Evolutionary conservation across 208 protist species (phyloP).

Genomic region (Leishmania aethiopica): DNA sequence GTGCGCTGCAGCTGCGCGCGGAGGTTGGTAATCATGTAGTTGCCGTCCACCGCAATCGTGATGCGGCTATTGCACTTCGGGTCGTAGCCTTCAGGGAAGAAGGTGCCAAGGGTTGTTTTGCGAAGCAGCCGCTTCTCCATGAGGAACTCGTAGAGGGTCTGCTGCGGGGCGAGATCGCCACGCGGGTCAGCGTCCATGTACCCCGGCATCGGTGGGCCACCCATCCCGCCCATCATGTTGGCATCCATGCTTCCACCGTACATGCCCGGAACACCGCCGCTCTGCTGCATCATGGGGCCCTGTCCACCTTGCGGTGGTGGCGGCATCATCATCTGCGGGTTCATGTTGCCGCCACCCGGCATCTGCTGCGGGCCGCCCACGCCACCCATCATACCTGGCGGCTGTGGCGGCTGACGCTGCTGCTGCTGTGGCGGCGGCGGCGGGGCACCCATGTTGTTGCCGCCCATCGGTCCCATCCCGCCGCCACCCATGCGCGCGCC

Average conservation of each 20-base stretch:
- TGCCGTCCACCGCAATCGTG: slow-evolving; percentile 81
- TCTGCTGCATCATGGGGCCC: slow-evolving; percentile 24
- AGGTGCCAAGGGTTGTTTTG: slow-evolving; percentile 44
- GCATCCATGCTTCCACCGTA: slow-evolving; percentile 25
- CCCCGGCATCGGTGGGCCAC: slow-evolving; percentile 35
- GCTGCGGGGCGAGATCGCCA: slow-evolving; percentile 27
- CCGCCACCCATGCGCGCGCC: slow-evolving; percentile 13
- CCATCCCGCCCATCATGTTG: slow-evolving; percentile 40
- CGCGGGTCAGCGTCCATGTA: slow-evolving; percentile 23
- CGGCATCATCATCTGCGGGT: slow-evolving; percentile 23
- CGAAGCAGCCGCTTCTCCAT: slow-evolving; percentile 57
- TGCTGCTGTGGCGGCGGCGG: slow-evolving; percentile 27
- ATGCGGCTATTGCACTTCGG: slow-evolving; percentile 38
- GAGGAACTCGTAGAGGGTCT: slow-evolving; percentile 65
- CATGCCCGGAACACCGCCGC: slow-evolving; percentile 21
- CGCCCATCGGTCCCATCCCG: slow-evolving; percentile 17
- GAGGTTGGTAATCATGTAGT: slow-evolving; percentile 76
- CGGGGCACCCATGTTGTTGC: slow-evolving; percentile 26
- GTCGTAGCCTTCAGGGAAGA: slow-evolving; percentile 58
- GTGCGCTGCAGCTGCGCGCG: slow-evolving; percentile 52
- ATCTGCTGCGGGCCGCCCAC: slow-evolving; percentile 9
- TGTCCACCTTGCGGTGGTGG: slow-evolving; percentile 14
- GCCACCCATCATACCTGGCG: slow-evolving; percentile 23
- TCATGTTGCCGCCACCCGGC: slow-evolving; percentile 4
- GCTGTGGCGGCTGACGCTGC: slow-evolving; percentile 17